phyloP scores from a whole-genome alignment of 306 rosid species.

The Pachyrhizus erosus region DNA sequence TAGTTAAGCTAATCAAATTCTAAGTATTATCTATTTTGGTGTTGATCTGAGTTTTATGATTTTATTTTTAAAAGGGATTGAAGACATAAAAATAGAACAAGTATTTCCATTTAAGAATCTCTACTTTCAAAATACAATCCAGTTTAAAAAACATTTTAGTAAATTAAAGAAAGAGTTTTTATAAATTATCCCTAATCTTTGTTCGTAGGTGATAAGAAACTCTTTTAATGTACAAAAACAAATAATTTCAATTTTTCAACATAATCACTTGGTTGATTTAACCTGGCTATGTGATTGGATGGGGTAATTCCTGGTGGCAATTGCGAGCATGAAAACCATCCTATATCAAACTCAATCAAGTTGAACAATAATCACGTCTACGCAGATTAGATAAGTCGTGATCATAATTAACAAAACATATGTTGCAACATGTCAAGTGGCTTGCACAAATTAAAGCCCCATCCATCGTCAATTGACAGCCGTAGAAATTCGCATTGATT shows the following conservation, averaged over 20 bases:
- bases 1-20: too few species aligned
- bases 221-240: too few species aligned
- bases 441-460: too few species aligned
- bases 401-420: not conserved
- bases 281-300: not conserved
- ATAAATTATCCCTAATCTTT: too few species aligned
- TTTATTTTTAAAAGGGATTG: too few species aligned
- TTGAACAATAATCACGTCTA: slow-evolving; percentile 24
- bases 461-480: slow-evolving; percentile 18
- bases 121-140: too few species aligned
- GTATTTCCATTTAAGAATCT: too few species aligned
- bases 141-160: too few species aligned
- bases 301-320: slow-evolving; percentile 6
- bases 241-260: not conserved
- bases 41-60: too few species aligned
- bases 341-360: slow-evolving; percentile 4
- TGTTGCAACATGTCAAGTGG: slow-evolving; percentile 21
- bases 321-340: slow-evolving; percentile 7
- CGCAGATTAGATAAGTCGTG: slow-evolving; percentile 37
- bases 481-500: slow-evolving; percentile 35
- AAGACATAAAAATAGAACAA: not conserved
- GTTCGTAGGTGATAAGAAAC: too few species aligned
- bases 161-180: too few species aligned
- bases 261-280: not conserved
- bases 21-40: too few species aligned